Evolutionary conservation across 164 flowering plant species (phyloP), one percentile per base, ranked within the genome.

Genomic region (Litsea cubeba): DNA sequence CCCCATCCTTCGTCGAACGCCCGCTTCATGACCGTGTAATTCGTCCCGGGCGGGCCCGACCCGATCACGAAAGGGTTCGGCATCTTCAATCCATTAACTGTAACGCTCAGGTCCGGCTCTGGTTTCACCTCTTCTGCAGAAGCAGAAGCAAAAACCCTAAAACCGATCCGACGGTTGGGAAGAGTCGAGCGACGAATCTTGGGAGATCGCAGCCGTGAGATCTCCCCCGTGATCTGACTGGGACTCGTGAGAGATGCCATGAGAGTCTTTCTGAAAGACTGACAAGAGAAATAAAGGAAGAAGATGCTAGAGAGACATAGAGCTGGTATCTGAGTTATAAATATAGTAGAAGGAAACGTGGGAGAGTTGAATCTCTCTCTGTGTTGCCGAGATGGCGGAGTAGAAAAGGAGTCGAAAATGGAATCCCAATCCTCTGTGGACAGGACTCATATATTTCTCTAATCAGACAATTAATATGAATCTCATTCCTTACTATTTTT

Each of bases 1-100:
- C 99, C 99, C 99, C 99, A 96, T 0, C 99, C 99, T 85, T 96
- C 99, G 78, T 93, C 97, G 35, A 96, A 94, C 23, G 99, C 99
- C 72, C 89, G 84, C 83, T 94, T 96, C 99, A 96, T 94, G 71
- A 96, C 99, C 3, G 93, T 92, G 69, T 92, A 94, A 70, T 96
- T 96, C 20, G 99, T 96, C 1, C 99, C 99, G 1, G 98, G 99
- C 0, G 99, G 99, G 70, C 99, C 99, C 60, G 99, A 96, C 70
- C 95, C 99, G 78, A 96, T 94, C 5, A 96, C 98, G 67, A 96
- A 96, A 18, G 99, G 99, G 76, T 94, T 96, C 20, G 98, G 98
- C 95, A 96, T 87, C 50, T 85, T 76, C 82, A 96, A 71, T 60
- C 99, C 99, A 76, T 96, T 96, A 0, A 96, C 99, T 5, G 81